These are phyloP conservation scores for Salmacisia buchloeana DNA, from an alignment of 1,284 basidiomycete species.

Conservation along the genomic window DNA sequence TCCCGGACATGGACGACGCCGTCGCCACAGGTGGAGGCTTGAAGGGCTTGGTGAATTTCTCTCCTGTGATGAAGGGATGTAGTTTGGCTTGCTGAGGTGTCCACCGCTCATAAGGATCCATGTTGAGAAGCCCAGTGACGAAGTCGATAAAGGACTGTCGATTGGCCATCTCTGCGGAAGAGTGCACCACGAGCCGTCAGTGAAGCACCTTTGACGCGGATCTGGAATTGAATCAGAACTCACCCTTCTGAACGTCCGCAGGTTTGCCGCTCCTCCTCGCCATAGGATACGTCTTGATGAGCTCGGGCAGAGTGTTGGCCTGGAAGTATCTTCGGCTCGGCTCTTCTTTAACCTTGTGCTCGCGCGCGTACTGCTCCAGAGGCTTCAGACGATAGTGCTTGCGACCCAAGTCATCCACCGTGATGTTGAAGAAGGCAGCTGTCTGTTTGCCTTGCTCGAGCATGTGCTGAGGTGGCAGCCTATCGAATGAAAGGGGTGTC, in stretches of 20 bases:
- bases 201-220: conserved; percentile 1
- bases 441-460: conserved; percentile 95
- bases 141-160: conserved; percentile 95
- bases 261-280: conserved; percentile 69
- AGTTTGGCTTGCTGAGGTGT: conserved; percentile 90
- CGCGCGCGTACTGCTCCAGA: conserved; percentile 87
- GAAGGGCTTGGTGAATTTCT: conserved; percentile 63
- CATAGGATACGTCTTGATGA: conserved; percentile 91
- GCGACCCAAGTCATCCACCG: conserved; percentile 73
- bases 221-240: conserved; percentile 22
- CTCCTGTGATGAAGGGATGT: conserved; percentile 97
- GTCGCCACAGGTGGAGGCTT: conserved; percentile 38
- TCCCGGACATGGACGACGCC: not conserved
- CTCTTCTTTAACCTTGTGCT: conserved; percentile 90
- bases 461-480: conserved; percentile 84
- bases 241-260: conserved; percentile 88
- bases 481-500: conserved; percentile 45
- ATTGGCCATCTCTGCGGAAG: conserved; percentile 74
- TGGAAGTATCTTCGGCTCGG: conserved; percentile 99
- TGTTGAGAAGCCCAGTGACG: conserved; percentile 83
- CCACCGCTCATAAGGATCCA: conserved; percentile 94
- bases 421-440: conserved; percentile 80
- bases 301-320: conserved; percentile 84
- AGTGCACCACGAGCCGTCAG: not conserved
- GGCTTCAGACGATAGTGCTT: conserved; percentile 85